phyloP scores from a whole-genome alignment of 805 yeast species.

The Clavispora fructus region DNA sequence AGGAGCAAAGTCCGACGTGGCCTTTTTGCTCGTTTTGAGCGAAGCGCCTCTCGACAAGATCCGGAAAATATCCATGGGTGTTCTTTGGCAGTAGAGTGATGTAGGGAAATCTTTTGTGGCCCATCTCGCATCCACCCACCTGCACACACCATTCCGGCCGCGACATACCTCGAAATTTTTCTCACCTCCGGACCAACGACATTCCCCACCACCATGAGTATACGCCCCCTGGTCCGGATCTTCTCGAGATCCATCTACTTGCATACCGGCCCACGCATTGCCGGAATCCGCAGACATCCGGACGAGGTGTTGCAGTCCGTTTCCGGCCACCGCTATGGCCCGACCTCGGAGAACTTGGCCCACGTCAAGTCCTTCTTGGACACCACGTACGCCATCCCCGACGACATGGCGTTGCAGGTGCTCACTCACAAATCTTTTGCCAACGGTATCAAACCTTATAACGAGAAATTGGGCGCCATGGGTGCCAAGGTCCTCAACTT shows the following conservation, averaged over 20 bases:
- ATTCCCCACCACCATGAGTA: slow-evolving; percentile 6
- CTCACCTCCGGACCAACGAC: not conserved
- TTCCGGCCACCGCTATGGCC: slow-evolving; percentile 46
- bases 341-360: slow-evolving; percentile 42
- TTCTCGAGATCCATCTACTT: slow-evolving; percentile 29
- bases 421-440: slow-evolving; percentile 94
- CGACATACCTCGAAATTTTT: slow-evolving; percentile 1
- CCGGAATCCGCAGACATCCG: slow-evolving; percentile 70
- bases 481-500: slow-evolving; percentile 62
- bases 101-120: not conserved
- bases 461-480: slow-evolving; percentile 73
- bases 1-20: slow-evolving; percentile 36
- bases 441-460: slow-evolving; percentile 84
- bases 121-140: slow-evolving; percentile 3
- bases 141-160: not conserved
- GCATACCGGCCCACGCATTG: slow-evolving; percentile 52
- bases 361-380: slow-evolving; percentile 45
- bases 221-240: slow-evolving; percentile 8
- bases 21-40: slow-evolving; percentile 52
- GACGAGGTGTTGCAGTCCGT: slow-evolving; percentile 37
- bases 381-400: slow-evolving; percentile 49
- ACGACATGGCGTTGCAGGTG: slow-evolving; percentile 65
- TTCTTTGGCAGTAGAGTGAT: not conserved
- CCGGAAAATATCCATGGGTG: slow-evolving; percentile 78
- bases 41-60: slow-evolving; percentile 83